Conservation (phyloP, 371 early-diverging fungal species). For the Saksenaea oblongispora region DNA sequence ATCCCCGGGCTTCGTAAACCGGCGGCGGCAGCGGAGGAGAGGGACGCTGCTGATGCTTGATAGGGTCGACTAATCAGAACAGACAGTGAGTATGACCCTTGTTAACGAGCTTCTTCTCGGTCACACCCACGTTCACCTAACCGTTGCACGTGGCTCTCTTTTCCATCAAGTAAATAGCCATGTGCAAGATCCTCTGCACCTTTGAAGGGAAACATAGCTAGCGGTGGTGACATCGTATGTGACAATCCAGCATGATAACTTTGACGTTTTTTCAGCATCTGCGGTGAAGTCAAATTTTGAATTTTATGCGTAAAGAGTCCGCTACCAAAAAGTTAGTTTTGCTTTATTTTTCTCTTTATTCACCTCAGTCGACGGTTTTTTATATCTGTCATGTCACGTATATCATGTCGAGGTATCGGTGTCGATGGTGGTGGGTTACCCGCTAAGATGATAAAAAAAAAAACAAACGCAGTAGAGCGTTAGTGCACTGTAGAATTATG, state of each 20-base stretch:
- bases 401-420: neutral
- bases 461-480: neutral
- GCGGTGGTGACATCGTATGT: neutral
- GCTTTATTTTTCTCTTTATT: no score
- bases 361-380: constrained; percentile 25
- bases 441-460: neutral
- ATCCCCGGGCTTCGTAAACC: neutral
- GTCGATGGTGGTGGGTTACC: neutral
- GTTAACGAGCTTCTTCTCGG: neutral
- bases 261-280: constrained; percentile 11
- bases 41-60: neutral
- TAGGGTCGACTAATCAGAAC: neutral
- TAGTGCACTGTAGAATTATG: no score
- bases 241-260: constrained; percentile 1
- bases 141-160: constrained; percentile 3
- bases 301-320: constrained; percentile 19
- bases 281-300: constrained; percentile 13
- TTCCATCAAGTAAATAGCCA: constrained; percentile 1
- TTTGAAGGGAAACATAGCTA: neutral
- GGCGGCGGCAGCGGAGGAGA: neutral
- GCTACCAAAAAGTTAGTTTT: neutral
- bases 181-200: neutral
- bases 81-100: neutral
- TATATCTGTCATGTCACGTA: constrained; percentile 5
- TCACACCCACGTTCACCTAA: constrained; percentile 2